Percentiles rank a stretch among this genome's conserved stretches.
Evolutionary conservation across 345 rosid species (phyloP).

Genomic region (Camelina sativa): DNA sequence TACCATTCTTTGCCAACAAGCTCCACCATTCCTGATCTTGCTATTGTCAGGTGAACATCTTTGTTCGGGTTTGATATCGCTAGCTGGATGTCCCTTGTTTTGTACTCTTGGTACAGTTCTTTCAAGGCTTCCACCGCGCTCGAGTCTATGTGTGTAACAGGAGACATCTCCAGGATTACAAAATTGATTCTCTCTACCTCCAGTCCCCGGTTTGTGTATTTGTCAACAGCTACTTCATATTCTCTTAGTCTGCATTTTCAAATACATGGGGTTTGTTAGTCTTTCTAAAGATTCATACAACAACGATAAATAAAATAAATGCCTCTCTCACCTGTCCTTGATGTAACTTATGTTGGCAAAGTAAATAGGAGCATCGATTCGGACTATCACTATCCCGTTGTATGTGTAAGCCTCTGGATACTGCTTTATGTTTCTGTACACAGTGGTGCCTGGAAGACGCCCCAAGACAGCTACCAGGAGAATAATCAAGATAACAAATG

Average conservation of each 20-base stretch:
- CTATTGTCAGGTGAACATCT: constrained; percentile 74
- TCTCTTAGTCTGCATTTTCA: constrained; percentile 70
- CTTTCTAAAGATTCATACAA: constrained; percentile 30
- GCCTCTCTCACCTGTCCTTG: constrained; percentile 74
- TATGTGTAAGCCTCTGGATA: constrained; percentile 97
- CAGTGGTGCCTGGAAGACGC: constrained; percentile 98
- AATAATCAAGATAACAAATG: constrained; percentile 19
- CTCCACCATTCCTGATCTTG: constrained; percentile 77
- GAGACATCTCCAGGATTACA: constrained; percentile 93
- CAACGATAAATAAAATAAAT: constrained; percentile 8
- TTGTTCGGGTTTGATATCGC: constrained; percentile 90
- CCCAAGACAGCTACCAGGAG: constrained; percentile 85
- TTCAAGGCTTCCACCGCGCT: constrained; percentile 95
- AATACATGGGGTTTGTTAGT: constrained; percentile 23
- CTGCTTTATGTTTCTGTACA: constrained; percentile 86
- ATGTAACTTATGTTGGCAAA: constrained; percentile 95
- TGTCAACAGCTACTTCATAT: constrained; percentile 81
- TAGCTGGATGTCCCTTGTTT: constrained; percentile 80
- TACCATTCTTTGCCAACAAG: constrained; percentile 91
- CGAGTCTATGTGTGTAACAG: constrained; percentile 86
- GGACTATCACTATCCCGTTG: constrained; percentile 89
- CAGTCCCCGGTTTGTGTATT: constrained; percentile 73
- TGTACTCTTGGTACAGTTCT: constrained; percentile 88
- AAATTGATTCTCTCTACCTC: constrained; percentile 84
- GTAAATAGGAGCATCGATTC: constrained; percentile 92